These are phyloP conservation scores for Amanita jacksonii DNA, from an alignment of 768 basidiomycete genomes.

Conservation along the genomic window DNA sequence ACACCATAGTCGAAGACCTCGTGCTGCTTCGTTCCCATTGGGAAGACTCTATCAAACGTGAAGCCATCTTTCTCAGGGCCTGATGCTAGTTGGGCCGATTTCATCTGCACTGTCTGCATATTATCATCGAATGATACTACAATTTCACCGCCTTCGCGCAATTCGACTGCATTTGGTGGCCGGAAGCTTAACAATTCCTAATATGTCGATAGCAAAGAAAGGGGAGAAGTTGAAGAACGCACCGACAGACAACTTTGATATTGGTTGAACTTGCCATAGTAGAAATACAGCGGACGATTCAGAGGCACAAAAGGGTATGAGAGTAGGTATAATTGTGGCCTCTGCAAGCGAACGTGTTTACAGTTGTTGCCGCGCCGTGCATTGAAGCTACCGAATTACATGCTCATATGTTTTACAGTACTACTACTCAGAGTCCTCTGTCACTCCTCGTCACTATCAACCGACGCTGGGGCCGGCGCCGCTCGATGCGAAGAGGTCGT, in stretches of 20 bases:
- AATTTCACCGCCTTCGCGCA: conserved; percentile 79
- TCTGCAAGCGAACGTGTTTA: conserved; percentile 15
- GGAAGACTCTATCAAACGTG: conserved; percentile 95
- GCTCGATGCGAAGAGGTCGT: conserved; percentile 52
- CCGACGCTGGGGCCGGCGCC: conserved; percentile 29
- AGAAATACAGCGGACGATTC: conserved; percentile 13
- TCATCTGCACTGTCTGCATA: conserved; percentile 75
- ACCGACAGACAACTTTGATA: conserved; percentile 99
- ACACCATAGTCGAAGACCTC: conserved; percentile 99
- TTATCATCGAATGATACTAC: conserved; percentile 86
- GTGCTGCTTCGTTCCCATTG: conserved; percentile 80
- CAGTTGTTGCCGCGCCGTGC: conserved; percentile 17
- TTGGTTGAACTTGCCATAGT: conserved; percentile 71
- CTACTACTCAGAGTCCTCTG: background rate
- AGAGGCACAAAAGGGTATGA: conserved; percentile 10
- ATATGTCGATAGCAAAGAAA: conserved; percentile 10
- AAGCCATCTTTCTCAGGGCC: conserved; percentile 97
- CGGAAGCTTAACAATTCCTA: conserved; percentile 64
- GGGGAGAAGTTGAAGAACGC: conserved; percentile 21
- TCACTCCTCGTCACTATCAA: conserved; percentile 43
- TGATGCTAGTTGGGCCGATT: conserved; percentile 52
- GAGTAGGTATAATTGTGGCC: conserved; percentile 7
- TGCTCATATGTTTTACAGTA: background rate
- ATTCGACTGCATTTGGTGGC: conserved; percentile 87
- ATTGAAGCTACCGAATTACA: conserved; percentile 8